Evolutionary conservation across 805 yeast genomes (phyloP).

Genomic region (Spathaspora passalidarum): DNA sequence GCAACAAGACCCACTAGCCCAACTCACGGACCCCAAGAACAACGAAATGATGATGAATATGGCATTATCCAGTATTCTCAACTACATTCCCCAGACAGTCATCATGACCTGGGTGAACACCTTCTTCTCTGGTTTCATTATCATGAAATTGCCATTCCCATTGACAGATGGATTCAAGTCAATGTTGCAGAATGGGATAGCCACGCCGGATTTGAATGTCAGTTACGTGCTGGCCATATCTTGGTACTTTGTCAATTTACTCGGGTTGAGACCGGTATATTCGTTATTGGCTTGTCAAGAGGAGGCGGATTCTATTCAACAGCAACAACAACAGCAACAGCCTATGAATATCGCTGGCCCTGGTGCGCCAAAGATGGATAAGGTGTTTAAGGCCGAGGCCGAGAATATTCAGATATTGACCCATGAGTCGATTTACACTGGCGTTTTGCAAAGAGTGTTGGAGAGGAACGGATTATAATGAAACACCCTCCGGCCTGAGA

Average conservation of each 20-base stretch:
- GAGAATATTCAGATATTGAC: conserved; percentile 67
- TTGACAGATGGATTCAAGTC: conserved; percentile 84
- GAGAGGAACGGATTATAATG: conserved; percentile 3
- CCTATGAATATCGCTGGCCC: conserved; percentile 45
- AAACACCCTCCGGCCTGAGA: too few species aligned
- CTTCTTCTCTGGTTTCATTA: conserved; percentile 87
- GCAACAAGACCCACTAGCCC: conserved; percentile 47
- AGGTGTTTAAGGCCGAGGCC: conserved; percentile 64
- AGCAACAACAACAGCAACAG: conserved; percentile 37
- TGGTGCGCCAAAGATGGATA: conserved; percentile 61
- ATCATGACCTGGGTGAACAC: conserved; percentile 96
- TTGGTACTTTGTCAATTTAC: conserved; percentile 88
- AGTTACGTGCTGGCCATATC: conserved; percentile 92
- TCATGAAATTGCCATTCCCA: conserved; percentile 83
- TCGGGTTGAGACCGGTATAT: conserved; percentile 81
- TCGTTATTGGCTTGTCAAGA: conserved; percentile 61
- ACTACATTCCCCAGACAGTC: conserved; percentile 85
- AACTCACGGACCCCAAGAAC: conserved; percentile 67
- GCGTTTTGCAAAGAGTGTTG: conserved; percentile 57
- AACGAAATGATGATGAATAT: conserved; percentile 72
- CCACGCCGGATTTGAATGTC: conserved; percentile 80
- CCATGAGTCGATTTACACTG: conserved; percentile 50
- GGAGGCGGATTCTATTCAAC: conserved; percentile 43
- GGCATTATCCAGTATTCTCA: conserved; percentile 79
- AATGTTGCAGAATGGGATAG: conserved; percentile 87